phyloP scores from a whole-genome alignment of 2,329 filamentous ascomycete genomes.

The Didymella pinodella region DNA sequence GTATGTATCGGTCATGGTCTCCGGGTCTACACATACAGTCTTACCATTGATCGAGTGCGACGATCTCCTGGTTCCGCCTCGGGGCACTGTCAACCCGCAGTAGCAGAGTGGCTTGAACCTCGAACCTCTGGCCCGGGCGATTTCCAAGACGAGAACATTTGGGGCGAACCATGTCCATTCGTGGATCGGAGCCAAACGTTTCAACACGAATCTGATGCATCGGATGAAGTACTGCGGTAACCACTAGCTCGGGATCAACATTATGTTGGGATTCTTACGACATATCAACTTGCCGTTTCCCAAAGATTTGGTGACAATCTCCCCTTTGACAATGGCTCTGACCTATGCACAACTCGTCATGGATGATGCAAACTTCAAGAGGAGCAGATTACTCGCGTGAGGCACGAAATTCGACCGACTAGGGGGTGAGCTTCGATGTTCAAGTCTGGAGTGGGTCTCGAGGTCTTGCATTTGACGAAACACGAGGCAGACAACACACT shows the following conservation, averaged over 20 bases:
- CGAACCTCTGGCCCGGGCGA: not conserved
- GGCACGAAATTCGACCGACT: not conserved
- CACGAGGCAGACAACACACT: constrained; percentile 4
- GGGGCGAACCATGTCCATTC: not conserved
- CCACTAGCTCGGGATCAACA: not conserved
- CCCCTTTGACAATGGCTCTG: not conserved
- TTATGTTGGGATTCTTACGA: not conserved
- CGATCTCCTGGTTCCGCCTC: not conserved
- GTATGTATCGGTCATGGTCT: not conserved
- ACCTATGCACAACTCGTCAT: not conserved
- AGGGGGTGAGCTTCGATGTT: not conserved
- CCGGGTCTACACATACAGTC: not conserved
- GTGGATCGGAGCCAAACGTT: not conserved
- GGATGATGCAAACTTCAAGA: not conserved
- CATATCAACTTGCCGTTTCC: not conserved
- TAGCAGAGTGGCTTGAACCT: not conserved
- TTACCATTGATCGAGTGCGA: not conserved
- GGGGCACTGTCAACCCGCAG: not conserved
- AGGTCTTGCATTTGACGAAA: not conserved
- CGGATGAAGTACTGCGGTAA: not conserved
- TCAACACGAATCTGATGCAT: not conserved
- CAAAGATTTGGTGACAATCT: not conserved
- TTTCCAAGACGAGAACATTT: not conserved
- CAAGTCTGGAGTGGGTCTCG: not conserved
- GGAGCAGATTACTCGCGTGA: not conserved